phyloP scores from a whole-genome alignment of 805 yeast genomes.

The Candida maesae region DNA sequence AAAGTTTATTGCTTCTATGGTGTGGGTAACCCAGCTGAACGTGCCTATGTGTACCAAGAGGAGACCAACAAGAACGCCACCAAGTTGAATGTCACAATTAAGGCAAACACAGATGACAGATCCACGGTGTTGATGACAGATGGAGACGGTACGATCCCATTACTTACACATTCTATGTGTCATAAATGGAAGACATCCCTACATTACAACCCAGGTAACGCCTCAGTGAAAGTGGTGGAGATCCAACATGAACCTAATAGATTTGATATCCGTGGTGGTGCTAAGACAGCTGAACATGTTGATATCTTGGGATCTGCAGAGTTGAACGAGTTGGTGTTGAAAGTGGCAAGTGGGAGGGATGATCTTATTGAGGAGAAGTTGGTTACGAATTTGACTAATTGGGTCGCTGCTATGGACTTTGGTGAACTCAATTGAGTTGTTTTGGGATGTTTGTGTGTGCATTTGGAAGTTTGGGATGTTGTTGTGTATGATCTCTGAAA shows the following conservation, averaged over 20 bases:
- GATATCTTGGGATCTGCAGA: conserved; percentile 93
- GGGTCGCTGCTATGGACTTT: conserved; percentile 40
- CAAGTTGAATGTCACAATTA: conserved; percentile 68
- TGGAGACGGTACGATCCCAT: conserved; percentile 94
- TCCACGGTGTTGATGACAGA: conserved; percentile 79
- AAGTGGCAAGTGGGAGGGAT: conserved; percentile 81
- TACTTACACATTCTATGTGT: conserved; percentile 84
- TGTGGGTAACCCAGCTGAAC: conserved; percentile 93
- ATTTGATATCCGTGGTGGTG: conserved; percentile 95
- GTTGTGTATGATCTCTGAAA: too few species aligned
- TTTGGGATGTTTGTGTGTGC: too few species aligned
- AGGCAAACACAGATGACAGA: conserved; percentile 49
- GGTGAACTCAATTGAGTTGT: conserved; percentile 8
- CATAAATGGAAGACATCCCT: conserved; percentile 81
- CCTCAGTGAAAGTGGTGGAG: conserved; percentile 77
- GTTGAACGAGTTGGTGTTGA: conserved; percentile 77
- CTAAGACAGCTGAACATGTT: conserved; percentile 96
- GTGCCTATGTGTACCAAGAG: conserved; percentile 83
- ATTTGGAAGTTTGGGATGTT: too few species aligned
- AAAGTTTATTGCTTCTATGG: conserved; percentile 89
- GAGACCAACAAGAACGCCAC: conserved; percentile 49
- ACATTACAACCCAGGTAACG: conserved; percentile 75
- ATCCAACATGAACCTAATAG: conserved; percentile 90
- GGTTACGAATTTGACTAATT: conserved; percentile 56
- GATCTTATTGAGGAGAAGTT: conserved; percentile 56